Evolutionary conservation across 495 filamentous ascomycete genomes (phyloP).

Genomic region (Lasiosphaeris hirsuta): DNA sequence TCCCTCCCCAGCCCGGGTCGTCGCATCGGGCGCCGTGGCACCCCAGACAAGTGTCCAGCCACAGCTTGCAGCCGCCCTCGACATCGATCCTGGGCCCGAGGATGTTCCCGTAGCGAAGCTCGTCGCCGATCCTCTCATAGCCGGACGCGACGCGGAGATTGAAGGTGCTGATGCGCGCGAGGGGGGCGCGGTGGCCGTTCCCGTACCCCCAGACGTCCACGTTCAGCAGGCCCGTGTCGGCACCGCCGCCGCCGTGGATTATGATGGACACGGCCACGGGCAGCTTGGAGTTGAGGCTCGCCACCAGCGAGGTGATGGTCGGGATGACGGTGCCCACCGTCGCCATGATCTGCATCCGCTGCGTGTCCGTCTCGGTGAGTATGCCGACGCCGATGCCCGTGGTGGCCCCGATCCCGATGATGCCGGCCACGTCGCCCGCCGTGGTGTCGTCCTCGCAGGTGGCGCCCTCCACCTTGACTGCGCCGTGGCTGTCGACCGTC

Average conservation of each 20-base stretch:
- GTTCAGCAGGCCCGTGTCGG: not conserved
- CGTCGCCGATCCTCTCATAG: not conserved
- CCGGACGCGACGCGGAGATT: not conserved
- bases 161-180: not conserved
- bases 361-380: not conserved
- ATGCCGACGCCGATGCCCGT: not conserved
- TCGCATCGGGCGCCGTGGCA: not conserved
- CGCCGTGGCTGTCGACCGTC: not conserved
- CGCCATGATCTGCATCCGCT: slow-evolving; percentile 1
- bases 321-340: slow-evolving; percentile 1
- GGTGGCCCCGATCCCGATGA: not conserved
- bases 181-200: not conserved
- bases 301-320: not conserved
- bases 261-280: slow-evolving; percentile 1
- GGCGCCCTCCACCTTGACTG: not conserved
- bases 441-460: not conserved
- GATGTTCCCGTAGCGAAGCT: not conserved
- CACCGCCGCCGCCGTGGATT: not conserved
- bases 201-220: slow-evolving; percentile 3
- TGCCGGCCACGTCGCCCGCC: not conserved
- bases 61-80: not conserved
- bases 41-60: not conserved
- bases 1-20: not conserved
- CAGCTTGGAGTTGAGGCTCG: not conserved
- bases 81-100: not conserved